Conservation (phyloP, 108 stramenopile species). For the Skeletonema grethae region DNA sequence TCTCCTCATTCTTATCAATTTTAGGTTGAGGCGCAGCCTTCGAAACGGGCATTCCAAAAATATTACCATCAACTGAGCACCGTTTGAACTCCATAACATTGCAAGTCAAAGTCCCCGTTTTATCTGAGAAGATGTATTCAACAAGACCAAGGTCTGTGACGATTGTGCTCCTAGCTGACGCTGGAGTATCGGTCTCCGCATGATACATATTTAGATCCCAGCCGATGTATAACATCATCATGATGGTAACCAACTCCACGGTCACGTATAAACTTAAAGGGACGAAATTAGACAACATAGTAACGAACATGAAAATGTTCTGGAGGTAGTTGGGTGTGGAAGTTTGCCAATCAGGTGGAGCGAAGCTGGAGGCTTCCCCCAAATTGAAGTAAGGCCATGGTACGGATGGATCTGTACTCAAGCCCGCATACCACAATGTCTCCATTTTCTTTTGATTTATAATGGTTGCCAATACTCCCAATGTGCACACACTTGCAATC, state of each 20-base stretch:
- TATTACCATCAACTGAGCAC: constrained; percentile 87
- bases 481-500: constrained; percentile 56
- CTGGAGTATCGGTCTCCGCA: constrained; percentile 84
- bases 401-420: constrained; percentile 50
- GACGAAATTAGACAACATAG: constrained; percentile 87
- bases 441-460: constrained; percentile 47
- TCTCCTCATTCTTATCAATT: constrained; percentile 16
- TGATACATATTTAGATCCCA: constrained; percentile 92
- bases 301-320: constrained; percentile 76
- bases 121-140: constrained; percentile 95
- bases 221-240: constrained; percentile 76
- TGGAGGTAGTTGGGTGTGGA: constrained; percentile 66
- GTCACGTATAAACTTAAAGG: constrained; percentile 92
- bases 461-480: constrained; percentile 49
- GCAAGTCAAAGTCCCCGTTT: constrained; percentile 96
- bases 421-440: constrained; percentile 66
- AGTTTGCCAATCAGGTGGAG: constrained; percentile 61
- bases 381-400: constrained; percentile 80
- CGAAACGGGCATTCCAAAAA: constrained; percentile 85
- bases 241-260: constrained; percentile 75
- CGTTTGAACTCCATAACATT: constrained; percentile 98
- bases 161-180: constrained; percentile 80
- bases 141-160: constrained; percentile 95
- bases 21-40: constrained; percentile 45
- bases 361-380: constrained; percentile 10